Conservation (phyloP, 2,329 filamentous ascomycete species). For the Tolypocladium capitatum region DNA sequence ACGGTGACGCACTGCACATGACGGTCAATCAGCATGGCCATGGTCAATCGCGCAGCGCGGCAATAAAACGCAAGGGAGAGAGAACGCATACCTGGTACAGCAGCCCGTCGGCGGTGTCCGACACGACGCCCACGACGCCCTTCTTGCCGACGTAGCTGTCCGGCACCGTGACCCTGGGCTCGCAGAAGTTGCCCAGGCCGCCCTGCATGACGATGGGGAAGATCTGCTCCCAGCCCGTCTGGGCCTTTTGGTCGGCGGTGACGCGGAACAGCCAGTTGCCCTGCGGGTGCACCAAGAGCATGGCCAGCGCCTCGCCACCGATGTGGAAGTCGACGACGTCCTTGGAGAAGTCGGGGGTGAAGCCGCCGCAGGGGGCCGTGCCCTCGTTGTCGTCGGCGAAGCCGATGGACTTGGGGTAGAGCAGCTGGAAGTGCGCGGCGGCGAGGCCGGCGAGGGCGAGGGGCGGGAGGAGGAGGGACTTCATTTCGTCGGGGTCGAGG, state of each 20-base stretch:
- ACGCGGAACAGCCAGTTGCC: conserved; percentile 44
- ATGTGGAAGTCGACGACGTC: conserved; percentile 43
- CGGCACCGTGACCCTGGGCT: conserved; percentile 33
- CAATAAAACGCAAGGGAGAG: neutral
- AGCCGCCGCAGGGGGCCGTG: conserved; percentile 41
- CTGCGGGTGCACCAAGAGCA: conserved; percentile 36
- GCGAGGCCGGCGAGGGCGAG: conserved; percentile 23
- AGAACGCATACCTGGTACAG: conserved; percentile 36
- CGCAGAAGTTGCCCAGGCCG: conserved; percentile 41
- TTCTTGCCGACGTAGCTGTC: conserved; percentile 38
- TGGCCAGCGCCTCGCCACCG: conserved; percentile 37
- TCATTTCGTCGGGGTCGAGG: conserved; percentile 8
- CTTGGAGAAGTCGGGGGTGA: conserved; percentile 30
- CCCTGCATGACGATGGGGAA: conserved; percentile 40
- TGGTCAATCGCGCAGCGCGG: neutral
- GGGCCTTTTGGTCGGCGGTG: conserved; percentile 34
- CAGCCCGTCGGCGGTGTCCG: conserved; percentile 39
- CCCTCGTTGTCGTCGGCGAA: conserved; percentile 30
- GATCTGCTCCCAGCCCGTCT: conserved; percentile 39
- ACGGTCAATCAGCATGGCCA: neutral
- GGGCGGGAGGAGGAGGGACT: conserved; percentile 8
- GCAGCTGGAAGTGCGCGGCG: conserved; percentile 41
- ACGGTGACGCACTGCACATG: conserved; percentile 40
- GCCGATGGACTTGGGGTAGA: conserved; percentile 33
- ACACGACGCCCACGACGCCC: conserved; percentile 40